A percentile compares a stretch with the other conserved stretches of the same genome.
Conservation (phyloP, 106 monocot genomes). For the Dendrobium catenatum region DNA sequence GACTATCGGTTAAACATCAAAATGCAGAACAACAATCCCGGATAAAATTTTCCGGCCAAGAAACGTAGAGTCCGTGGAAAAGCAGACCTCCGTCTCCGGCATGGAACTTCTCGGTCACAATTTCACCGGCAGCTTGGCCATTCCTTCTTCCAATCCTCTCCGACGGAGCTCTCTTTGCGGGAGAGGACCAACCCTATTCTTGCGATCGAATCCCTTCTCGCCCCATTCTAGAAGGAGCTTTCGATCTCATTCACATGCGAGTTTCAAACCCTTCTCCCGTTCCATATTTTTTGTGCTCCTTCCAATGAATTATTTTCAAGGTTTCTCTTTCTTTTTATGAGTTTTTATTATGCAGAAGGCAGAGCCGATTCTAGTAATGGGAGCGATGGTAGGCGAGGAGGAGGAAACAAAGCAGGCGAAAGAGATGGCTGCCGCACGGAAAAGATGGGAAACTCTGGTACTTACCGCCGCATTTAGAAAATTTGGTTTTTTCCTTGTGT, state of each 20-base stretch:
- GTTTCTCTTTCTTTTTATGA: neutral
- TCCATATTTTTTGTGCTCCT: neutral
- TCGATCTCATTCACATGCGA: neutral
- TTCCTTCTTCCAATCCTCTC: constrained; percentile 3
- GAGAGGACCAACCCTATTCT: neutral
- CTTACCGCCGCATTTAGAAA: neutral
- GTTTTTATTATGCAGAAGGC: constrained; percentile 13
- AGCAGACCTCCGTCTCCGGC: neutral
- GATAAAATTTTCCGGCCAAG: neutral
- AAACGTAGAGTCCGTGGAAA: neutral
- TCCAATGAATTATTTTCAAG: neutral
- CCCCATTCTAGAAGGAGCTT: neutral
- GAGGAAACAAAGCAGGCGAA: constrained; percentile 61
- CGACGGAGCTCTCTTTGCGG: neutral
- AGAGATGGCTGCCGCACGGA: constrained; percentile 68
- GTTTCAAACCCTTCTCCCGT: neutral
- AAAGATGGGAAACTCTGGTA: constrained; percentile 74
- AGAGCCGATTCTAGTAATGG: constrained; percentile 23
- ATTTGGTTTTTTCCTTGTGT: neutral
- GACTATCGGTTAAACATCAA: no score
- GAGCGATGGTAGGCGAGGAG: constrained; percentile 40
- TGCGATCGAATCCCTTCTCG: neutral
- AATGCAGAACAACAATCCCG: no score
- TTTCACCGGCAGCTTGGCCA: constrained; percentile 2
- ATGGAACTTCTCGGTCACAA: constrained; percentile 20